Evolutionary conservation across 2,329 filamentous ascomycete genomes (phyloP).

Genomic region (Fusarium mexicanum): DNA sequence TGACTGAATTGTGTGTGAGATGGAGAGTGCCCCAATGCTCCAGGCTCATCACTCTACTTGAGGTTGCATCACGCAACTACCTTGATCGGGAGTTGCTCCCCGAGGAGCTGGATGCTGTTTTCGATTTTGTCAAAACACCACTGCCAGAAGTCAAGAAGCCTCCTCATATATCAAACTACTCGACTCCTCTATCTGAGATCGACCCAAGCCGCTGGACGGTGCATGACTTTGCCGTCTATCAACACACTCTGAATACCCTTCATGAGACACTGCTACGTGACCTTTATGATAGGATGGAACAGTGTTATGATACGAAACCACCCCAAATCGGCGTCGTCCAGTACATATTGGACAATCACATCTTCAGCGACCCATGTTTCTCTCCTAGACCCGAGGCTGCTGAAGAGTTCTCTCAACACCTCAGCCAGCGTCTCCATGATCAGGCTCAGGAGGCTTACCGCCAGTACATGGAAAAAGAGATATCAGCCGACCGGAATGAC

Average conservation of each 20-base stretch:
- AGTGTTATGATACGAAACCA: slow-evolving; percentile 89
- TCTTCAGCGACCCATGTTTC: slow-evolving; percentile 82
- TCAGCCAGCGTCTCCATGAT: slow-evolving; percentile 76
- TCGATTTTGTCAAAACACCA: slow-evolving; percentile 82
- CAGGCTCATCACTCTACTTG: slow-evolving; percentile 81
- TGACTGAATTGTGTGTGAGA: slow-evolving; percentile 84
- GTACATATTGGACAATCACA: slow-evolving; percentile 82
- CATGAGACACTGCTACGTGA: slow-evolving; percentile 88
- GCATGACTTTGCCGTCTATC: slow-evolving; percentile 75
- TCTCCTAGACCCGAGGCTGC: slow-evolving; percentile 74
- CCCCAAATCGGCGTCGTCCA: slow-evolving; percentile 83
- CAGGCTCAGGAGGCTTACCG: slow-evolving; percentile 84
- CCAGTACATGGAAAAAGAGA: slow-evolving; percentile 78
- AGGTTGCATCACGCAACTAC: slow-evolving; percentile 87
- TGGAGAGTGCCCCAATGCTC: slow-evolving; percentile 91
- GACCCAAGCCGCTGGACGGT: slow-evolving; percentile 73
- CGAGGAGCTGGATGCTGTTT: slow-evolving; percentile 83
- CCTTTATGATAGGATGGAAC: slow-evolving; percentile 85
- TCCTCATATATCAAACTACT: slow-evolving; percentile 63
- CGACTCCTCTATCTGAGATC: slow-evolving; percentile 63
- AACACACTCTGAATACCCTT: slow-evolving; percentile 76
- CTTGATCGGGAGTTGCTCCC: slow-evolving; percentile 82
- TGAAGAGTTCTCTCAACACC: slow-evolving; percentile 75
- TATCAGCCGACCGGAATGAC: slow-evolving; percentile 80
- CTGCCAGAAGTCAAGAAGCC: slow-evolving; percentile 72